A percentile compares a stretch with the other conserved stretches of the same genome.
phyloP scores from a whole-genome alignment of 2,329 filamentous ascomycete genomes.

The Claviceps arundinis region DNA sequence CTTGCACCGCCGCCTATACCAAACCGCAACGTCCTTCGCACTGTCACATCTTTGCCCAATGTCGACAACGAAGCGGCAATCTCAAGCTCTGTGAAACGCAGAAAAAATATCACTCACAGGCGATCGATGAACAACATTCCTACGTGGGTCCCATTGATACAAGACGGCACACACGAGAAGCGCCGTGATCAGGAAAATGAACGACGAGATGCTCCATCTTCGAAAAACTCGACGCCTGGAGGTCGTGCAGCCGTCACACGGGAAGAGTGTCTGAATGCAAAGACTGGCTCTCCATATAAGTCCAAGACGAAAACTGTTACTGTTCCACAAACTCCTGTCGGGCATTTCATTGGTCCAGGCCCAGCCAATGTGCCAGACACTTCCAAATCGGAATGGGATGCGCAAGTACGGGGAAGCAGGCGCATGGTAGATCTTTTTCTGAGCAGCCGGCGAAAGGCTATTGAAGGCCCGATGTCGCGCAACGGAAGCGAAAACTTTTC shows the following conservation, averaged over 20 bases:
- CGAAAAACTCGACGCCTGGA: slow-evolving; percentile 17
- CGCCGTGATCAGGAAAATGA: slow-evolving; percentile 11
- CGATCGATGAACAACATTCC: slow-evolving; percentile 14
- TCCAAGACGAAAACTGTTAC: background rate
- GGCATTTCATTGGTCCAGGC: background rate
- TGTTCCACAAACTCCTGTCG: slow-evolving; percentile 1
- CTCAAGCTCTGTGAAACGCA: background rate
- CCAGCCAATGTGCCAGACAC: background rate
- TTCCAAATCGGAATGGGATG: slow-evolving; percentile 12
- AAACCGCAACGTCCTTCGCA: slow-evolving; percentile 1
- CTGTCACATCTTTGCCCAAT: background rate
- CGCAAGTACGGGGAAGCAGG: slow-evolving; percentile 30
- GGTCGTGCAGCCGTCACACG: slow-evolving; percentile 11
- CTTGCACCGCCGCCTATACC: background rate
- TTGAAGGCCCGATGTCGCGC: slow-evolving; percentile 19
- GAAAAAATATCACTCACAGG: slow-evolving; percentile 10
- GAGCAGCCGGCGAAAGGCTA: slow-evolving; percentile 31
- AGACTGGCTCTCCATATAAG: slow-evolving; percentile 11
- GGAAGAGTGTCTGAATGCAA: slow-evolving; percentile 9
- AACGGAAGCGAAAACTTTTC: slow-evolving; percentile 16
- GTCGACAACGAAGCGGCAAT: background rate
- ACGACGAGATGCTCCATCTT: slow-evolving; percentile 10
- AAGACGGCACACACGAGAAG: slow-evolving; percentile 11
- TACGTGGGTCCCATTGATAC: slow-evolving; percentile 7
- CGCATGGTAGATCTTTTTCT: slow-evolving; percentile 43